Evolutionary conservation across 208 protist species (phyloP), one percentile per base, ranked within the genome.

Genomic region (Leishmania amazonensis): DNA sequence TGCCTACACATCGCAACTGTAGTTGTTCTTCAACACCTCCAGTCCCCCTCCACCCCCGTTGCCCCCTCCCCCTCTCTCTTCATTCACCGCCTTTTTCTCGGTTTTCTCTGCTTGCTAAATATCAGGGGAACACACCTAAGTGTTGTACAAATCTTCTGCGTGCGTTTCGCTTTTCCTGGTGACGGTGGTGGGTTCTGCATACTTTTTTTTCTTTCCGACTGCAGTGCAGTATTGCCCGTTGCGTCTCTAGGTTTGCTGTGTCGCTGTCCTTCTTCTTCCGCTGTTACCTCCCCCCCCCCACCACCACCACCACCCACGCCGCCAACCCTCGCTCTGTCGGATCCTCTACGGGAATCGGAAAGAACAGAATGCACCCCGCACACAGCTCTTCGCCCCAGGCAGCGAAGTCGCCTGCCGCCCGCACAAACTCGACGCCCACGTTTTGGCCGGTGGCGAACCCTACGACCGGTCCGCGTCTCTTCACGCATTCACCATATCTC

Each of bases 401-500:
- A 42, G n/a, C 72, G 31, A 62, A 9, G 51, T 5, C 13, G 19
- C n/a, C 31, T 45, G 72, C 28, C 19, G 45, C 72, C 31, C 47
- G 28, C 51, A 57, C 62, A 15, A 57, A 28, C 21, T 24, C 47
- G 28, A 62, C 47, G 49, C 72, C 51, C 17, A 35, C 3, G 17
- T 42, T 45, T 9, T 13, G 15, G 72, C 24, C 19, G 72, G 15
- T 15, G 3, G 40, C 35, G 17, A 76, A 40, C n/a, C 5, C 28
- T 21, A 60, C 42, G 31, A 24, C 78, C 24, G 9, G 74, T 3
- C 51, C 70, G 9, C 81, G 78, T 6, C 72, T 76, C 38, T 81
- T 81, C 24, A 38, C 77, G 1, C 81, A 85, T 74, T 60, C 81
- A 28, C 81, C 81, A 8, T 85, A 85, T 77, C 72, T 78, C 35